Conservation (phyloP, 2,329 filamentous ascomycete genomes). For the Penicillium griseofulvum region DNA sequence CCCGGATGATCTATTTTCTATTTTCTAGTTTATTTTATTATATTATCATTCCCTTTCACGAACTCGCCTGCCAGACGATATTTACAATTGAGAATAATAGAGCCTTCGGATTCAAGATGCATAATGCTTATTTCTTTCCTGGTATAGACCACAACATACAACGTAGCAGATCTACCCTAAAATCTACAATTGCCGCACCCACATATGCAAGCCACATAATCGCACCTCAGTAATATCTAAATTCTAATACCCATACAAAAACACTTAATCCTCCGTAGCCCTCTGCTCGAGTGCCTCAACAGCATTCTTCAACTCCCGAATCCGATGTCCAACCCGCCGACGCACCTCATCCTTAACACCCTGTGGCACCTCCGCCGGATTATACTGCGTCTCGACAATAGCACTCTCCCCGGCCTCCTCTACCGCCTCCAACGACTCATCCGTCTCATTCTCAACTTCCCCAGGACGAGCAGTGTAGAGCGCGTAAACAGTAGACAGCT, state of each 20-base stretch:
- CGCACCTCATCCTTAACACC: constrained; percentile 43
- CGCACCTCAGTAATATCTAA: not conserved
- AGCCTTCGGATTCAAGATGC: not conserved
- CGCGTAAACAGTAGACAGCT: constrained; percentile 35
- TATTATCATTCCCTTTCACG: not conserved
- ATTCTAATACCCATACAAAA: not conserved
- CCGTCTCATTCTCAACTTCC: constrained; percentile 12
- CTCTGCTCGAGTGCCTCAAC: constrained; percentile 44
- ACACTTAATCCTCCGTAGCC: constrained; percentile 34
- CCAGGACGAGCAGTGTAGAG: constrained; percentile 30
- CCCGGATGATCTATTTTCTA: not conserved
- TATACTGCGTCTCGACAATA: constrained; percentile 32
- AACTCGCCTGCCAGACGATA: not conserved
- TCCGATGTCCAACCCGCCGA: constrained; percentile 44
- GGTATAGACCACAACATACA: not conserved
- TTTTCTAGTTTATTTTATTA: not conserved
- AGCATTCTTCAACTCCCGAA: constrained; percentile 48
- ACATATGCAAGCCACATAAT: not conserved
- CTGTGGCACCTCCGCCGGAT: constrained; percentile 28
- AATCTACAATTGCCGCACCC: not conserved
- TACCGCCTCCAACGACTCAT: not conserved
- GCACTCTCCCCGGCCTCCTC: constrained; percentile 14
- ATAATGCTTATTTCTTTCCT: not conserved
- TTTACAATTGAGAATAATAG: not conserved
- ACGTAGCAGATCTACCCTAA: not conserved